Base-by-base conservation (phyloP, 441 rosid genomes). In the Monsonia emarginata region DNA sequence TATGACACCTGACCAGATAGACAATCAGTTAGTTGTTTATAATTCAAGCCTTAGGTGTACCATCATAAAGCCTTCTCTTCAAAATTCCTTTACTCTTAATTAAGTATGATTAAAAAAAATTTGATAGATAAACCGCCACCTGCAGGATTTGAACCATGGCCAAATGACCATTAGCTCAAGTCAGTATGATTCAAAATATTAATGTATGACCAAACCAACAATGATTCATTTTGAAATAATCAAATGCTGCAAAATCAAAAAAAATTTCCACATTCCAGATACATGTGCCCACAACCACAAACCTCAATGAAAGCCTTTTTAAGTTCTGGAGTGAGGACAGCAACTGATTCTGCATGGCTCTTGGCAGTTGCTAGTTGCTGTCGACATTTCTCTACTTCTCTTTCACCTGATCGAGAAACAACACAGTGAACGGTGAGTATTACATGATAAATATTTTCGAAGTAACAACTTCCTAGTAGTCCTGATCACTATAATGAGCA, bases 261-360 rank as follows among this genome's bases (percentile, higher is more conserved):
- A 44, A 40, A 42, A 10, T 34, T 42, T 66, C 25, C 22, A 36
- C 16, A 58, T 22, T 44, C 14, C 6, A 56, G 25, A 26, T 57
- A n/a, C n/a, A 57, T 26, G 34, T 5, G n/a, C 18, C 25, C 61
- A 56, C 46, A 57, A 13, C 40, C 9, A 61, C 83, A 48, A 69
- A 88, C 95, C 92, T 90, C 88, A 72, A 81, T 82, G 75, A 94
- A 94, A 56, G 82, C 87, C 79, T 78, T 81, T 70, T 73, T 84
- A 71, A 90, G 93, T 71, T 86, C 89, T 48, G 96, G 89, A 70
- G 97, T 91, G 65, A 94, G 85, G 61, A 67, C 31, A 22, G 95
- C 85, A 71, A 90, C 74, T 54, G 94, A 83, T 78, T 94, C 98
- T 68, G 98, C 97, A 65, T 77, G 67, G 73, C 76, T 82, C 84